Conservation (phyloP, 768 basidiomycete genomes). For the Lactarius tabidus region DNA sequence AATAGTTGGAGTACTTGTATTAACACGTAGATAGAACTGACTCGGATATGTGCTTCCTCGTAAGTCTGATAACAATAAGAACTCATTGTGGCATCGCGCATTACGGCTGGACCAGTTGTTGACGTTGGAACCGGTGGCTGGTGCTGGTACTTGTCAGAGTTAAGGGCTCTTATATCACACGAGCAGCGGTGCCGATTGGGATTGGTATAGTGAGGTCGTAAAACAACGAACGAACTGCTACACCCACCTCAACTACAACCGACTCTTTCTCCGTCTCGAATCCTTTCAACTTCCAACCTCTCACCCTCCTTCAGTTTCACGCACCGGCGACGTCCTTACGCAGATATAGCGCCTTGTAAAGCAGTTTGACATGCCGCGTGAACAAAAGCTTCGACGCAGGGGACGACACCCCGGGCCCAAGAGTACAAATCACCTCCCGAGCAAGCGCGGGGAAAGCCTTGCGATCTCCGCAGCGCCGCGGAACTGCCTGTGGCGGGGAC, state of each 20-base stretch:
- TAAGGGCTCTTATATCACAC: not conserved
- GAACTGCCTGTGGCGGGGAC: slow-evolving; percentile 42
- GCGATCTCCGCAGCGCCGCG: slow-evolving; percentile 32
- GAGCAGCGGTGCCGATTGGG: no score
- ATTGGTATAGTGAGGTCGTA: not conserved
- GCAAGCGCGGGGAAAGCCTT: slow-evolving; percentile 22
- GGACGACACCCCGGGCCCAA: slow-evolving; percentile 30
- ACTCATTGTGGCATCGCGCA: not conserved
- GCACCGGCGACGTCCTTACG: slow-evolving; percentile 22
- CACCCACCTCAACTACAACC: not conserved
- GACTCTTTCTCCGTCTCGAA: not conserved
- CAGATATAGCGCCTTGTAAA: slow-evolving; percentile 24
- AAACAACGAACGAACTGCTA: not conserved
- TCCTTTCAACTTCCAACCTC: slow-evolving; percentile 13
- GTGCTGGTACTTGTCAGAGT: not conserved
- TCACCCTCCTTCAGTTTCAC: slow-evolving; percentile 21
- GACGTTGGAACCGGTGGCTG: no score
- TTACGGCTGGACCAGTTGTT: no score
- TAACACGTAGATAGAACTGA: no score
- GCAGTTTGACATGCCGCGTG: slow-evolving; percentile 19
- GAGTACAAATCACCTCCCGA: slow-evolving; percentile 35
- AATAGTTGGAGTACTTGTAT: no score
- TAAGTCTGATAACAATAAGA: no score
- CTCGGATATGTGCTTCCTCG: no score
- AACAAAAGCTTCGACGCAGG: slow-evolving; percentile 14